phyloP scores from a whole-genome alignment of 2,329 filamentous ascomycete genomes.

The Cyphellophora attinorum region DNA sequence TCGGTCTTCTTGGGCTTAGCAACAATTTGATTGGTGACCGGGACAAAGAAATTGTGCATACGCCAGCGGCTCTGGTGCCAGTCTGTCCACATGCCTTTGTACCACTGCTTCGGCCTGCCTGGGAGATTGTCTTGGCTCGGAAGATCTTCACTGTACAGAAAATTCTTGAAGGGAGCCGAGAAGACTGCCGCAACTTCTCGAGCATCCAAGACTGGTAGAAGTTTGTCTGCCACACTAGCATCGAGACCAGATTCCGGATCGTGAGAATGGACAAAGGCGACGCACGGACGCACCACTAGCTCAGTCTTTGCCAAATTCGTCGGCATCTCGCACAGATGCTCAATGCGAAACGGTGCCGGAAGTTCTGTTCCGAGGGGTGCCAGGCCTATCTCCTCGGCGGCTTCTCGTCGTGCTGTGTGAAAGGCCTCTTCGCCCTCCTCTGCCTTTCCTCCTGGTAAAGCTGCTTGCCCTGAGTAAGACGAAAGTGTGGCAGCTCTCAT shows the following conservation, averaged over 20 bases:
- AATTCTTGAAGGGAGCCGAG: conserved; percentile 78
- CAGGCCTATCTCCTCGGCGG: conserved; percentile 86
- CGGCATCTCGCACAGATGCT: conserved; percentile 79
- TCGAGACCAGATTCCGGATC: conserved; percentile 31
- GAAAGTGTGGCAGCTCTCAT: conserved; percentile 50
- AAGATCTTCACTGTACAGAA: conserved; percentile 56
- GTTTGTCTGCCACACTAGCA: conserved; percentile 54
- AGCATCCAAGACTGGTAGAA: conserved; percentile 75
- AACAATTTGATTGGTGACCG: conserved; percentile 61
- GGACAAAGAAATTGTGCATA: conserved; percentile 89
- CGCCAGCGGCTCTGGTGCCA: conserved; percentile 73
- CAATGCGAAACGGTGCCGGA: conserved; percentile 69
- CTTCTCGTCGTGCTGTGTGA: conserved; percentile 79
- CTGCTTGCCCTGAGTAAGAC: conserved; percentile 72
- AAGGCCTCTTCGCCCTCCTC: conserved; percentile 47
- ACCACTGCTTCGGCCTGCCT: conserved; percentile 59
- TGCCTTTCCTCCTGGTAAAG: conserved; percentile 71
- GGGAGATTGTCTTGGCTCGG: conserved; percentile 27
- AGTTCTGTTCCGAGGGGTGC: conserved; percentile 53
- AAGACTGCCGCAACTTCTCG: conserved; percentile 92
- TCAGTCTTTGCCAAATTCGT: conserved; percentile 64
- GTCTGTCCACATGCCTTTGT: conserved; percentile 69
- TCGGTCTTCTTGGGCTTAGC: conserved; percentile 44
- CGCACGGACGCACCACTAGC: conserved; percentile 64
- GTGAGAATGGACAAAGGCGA: conserved; percentile 65